A percentile compares a stretch with the other conserved stretches of the same genome.
Evolutionary conservation across 768 basidiomycete genomes (phyloP).

Genomic region (Boletus bicolor): DNA sequence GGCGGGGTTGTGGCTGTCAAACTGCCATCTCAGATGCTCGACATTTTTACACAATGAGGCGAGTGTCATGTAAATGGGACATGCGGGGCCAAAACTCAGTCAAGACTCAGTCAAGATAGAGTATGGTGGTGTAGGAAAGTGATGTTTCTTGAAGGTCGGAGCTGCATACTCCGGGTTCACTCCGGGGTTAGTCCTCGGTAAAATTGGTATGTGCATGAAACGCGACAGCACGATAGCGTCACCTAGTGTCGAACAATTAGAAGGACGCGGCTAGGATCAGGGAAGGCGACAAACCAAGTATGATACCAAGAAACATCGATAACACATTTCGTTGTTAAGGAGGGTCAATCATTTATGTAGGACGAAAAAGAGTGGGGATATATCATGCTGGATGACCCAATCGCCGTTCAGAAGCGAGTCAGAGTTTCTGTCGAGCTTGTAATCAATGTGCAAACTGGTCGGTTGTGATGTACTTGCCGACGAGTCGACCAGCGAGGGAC

Average conservation of each 20-base stretch:
- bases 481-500: background rate
- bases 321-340: slow-evolving; percentile 22
- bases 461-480: too few relatives aligned
- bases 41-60: slow-evolving; percentile 9
- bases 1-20: slow-evolving; percentile 9
- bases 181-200: slow-evolving; percentile 22
- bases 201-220: slow-evolving; percentile 27
- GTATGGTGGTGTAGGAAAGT: slow-evolving; percentile 16
- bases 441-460: slow-evolving; percentile 12
- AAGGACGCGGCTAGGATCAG: background rate
- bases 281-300: slow-evolving; percentile 23
- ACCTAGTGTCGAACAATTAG: slow-evolving; percentile 18
- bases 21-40: slow-evolving; percentile 17
- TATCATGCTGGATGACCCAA: slow-evolving; percentile 28
- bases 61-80: slow-evolving; percentile 24
- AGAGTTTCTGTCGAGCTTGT: slow-evolving; percentile 3
- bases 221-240: slow-evolving; percentile 27
- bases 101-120: slow-evolving; percentile 8
- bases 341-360: slow-evolving; percentile 25
- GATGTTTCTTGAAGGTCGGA: slow-evolving; percentile 28
- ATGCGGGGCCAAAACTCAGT: slow-evolving; percentile 20
- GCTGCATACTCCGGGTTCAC: background rate
- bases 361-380: slow-evolving; percentile 21
- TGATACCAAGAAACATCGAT: slow-evolving; percentile 37
- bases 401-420: slow-evolving; percentile 18